Base-by-base conservation (phyloP, 2,329 filamentous ascomycete genomes). In the Pseudogymnoascus sp. region DNA sequence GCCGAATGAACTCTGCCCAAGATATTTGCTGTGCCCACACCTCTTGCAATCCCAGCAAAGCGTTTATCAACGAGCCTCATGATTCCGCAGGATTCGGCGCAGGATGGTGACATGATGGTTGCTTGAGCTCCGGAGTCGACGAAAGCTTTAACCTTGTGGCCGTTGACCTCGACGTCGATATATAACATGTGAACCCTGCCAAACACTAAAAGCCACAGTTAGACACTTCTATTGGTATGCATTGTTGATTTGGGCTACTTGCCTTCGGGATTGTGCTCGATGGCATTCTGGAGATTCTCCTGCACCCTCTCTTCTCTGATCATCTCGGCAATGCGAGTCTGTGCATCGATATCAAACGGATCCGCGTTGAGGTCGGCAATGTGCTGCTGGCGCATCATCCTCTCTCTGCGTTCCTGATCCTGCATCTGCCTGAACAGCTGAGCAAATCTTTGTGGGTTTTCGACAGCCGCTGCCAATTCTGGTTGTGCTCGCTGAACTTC, bases 231-330 rank as follows among this genome's bases (percentile, higher is more conserved):
- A 34, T 19, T 7, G 11, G 14, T 31, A 37, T 21, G 28, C 23
- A 54, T 21, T 19, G 61, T 37, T 5, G 39, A 36, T 21, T n/a
- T 10, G 25, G 65, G 43, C 14, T 43, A 77, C 83, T 71, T 78
- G 96, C 93, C 93, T 84, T 98, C 95, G 0, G 95, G 95, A 72
- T 96, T 96, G 77, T 98, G 89, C 77, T 98, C 93, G 83, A 97
- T 93, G 45, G 95, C 95, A 77, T 93, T 95, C 73, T 98, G 92
- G 66, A 98, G 77, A 73, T 99, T 99, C 78, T 97, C 92, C 76
- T 93, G 92, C 54, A 99, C 93, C 14, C 89, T 84, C 77, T 98
- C 90, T 77, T 97, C 90, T 63, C 95, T 88, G 73, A 99, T 99
- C 77, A 98, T 96, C 78, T 99, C 95, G 74, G 95, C 93, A 67